These are phyloP conservation scores for Plasmodium fragile DNA, from an alignment of 169 alveolate species.

Conservation along the genomic window DNA sequence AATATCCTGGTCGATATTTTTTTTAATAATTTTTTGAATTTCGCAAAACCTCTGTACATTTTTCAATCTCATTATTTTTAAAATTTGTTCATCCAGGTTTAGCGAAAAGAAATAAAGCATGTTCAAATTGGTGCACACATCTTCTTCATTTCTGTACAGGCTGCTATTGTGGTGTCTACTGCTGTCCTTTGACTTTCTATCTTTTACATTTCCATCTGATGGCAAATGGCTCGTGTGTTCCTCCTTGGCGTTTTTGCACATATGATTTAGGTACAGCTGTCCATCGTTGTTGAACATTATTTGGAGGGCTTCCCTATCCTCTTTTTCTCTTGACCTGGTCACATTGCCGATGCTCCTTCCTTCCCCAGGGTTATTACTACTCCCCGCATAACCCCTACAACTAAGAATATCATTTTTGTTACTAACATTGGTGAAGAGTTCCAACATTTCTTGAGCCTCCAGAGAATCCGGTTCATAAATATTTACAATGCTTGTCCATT, in stretches of 20 bases:
- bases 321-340: neutral
- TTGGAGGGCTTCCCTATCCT: conserved; percentile 2
- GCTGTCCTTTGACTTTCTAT: neutral
- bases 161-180: neutral
- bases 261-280: conserved; percentile 34
- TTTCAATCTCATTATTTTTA: conserved; percentile 59
- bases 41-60: conserved; percentile 64
- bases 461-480: conserved; percentile 69
- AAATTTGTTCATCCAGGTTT: conserved; percentile 67
- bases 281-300: conserved; percentile 55
- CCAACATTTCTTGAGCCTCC: conserved; percentile 61
- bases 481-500: conserved; percentile 55
- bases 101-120: conserved; percentile 64
- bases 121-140: conserved; percentile 26
- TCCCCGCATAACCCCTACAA: neutral
- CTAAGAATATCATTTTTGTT: neutral
- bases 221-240: neutral
- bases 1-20: conserved; percentile 8
- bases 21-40: conserved; percentile 51
- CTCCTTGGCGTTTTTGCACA: conserved; percentile 46
- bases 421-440: conserved; percentile 30
- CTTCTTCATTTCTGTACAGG: conserved; percentile 16
- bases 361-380: neutral
- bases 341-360: neutral
- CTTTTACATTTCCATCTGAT: neutral